Base-by-base conservation (phyloP, 2,329 filamentous ascomycete species). In the Zymoseptoria crescenta region DNA sequence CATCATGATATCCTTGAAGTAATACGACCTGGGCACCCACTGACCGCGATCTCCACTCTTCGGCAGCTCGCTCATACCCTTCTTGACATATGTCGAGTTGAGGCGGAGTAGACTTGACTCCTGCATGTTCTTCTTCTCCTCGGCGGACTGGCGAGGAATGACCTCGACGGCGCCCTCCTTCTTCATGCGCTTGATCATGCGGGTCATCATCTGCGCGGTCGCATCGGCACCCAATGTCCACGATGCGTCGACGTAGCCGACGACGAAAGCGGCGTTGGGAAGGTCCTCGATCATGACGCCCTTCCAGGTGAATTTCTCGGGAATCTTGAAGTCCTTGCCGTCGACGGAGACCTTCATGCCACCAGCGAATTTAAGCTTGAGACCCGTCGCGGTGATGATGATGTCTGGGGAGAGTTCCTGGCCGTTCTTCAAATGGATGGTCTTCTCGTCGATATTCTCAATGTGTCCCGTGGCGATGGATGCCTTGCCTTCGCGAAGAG, bases 351-450 rank as follows among this genome's bases (percentile, higher is more conserved):
- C 64, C 1, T 74, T 68, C 59, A 72, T 69, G 49, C 69, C 69
- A 24, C 84, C 84, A 0, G 79, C 81, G 45, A 87, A 74, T 8
- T 75, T 70, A 50, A 87, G 70, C 56, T 79, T 79, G 1, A 87
- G 75, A 0, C 86, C 86, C 0, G 86, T 88, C 0, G 86, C 86
- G 0, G 84, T 86, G 56, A 88, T 74, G 63, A 88, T 85, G 58
- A 83, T 77, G 64, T 88, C 85, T 0, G 84, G 79, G 10, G 79
- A 69, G 0, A 88, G 68, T 61, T 73, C 74, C 52, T 74, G 67
- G 48, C 70, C 70, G 19, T 64, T 60, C 20, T 74, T 68, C 7
- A 85, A 72, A 21, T 75, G 69, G 61, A 85, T 81, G 16, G 77
- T 76, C 20, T 78, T 73, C 8, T 74, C 66, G 0, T 77, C 80